These are phyloP conservation scores for Pestalotiopsis sp. DNA, from an alignment of 2,329 filamentous ascomycete genomes.

Conservation along the genomic window DNA sequence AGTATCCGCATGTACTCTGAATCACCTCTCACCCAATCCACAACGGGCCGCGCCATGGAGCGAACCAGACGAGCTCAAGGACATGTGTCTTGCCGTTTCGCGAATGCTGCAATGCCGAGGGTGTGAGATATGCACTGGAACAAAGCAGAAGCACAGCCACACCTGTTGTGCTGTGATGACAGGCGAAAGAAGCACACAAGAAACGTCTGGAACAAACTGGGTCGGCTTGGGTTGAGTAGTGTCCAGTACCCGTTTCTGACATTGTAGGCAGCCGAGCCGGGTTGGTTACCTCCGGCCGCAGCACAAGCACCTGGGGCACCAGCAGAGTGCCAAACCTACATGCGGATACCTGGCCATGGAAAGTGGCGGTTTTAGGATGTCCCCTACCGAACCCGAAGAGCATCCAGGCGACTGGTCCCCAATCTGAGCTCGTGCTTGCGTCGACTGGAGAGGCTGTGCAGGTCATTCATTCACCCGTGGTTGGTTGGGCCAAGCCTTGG, in stretches of 20 bases:
- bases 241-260: background rate
- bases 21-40: background rate
- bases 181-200: background rate
- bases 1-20: background rate
- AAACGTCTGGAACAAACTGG: background rate
- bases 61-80: background rate
- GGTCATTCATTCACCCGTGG: constrained; percentile 6
- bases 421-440: constrained; percentile 6
- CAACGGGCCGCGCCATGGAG: background rate
- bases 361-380: constrained; percentile 7
- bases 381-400: background rate
- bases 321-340: no score
- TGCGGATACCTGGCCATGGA: background rate
- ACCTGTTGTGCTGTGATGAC: background rate
- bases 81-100: background rate
- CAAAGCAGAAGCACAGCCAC: background rate
- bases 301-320: background rate
- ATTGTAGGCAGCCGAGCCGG: background rate
- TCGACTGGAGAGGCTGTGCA: constrained; percentile 9
- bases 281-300: constrained; percentile 7
- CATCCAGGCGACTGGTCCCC: background rate
- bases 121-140: background rate
- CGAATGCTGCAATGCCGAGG: background rate
- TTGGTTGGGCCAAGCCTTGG: background rate
- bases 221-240: background rate